A percentile compares a stretch with the other conserved stretches of the same genome.
Conservation (phyloP, 257 asterid genomes). For the Penstemon davidsonii region DNA sequence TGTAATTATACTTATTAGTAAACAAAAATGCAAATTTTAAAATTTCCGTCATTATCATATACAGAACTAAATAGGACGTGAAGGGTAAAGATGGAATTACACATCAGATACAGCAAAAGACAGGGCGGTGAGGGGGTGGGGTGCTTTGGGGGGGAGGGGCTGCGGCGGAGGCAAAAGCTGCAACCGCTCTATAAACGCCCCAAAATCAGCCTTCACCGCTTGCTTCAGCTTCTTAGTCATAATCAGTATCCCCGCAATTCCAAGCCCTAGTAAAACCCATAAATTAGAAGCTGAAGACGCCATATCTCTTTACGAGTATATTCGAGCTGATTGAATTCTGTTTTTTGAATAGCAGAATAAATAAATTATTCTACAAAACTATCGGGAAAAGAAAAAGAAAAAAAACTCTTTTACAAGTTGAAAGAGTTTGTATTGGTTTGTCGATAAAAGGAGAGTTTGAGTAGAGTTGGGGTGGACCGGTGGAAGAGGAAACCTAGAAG, state of each 20-base stretch:
- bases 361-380: not conserved
- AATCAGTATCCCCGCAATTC: conserved; percentile 85
- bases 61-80: too few relatives aligned
- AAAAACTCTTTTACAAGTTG: not conserved
- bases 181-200: conserved; percentile 82
- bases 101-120: conserved; percentile 87
- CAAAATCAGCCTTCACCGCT: conserved; percentile 77
- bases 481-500: conserved; percentile 30
- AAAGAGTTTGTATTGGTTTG: not conserved
- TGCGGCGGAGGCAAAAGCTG: conserved; percentile 99
- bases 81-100: conserved; percentile 42
- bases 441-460: not conserved
- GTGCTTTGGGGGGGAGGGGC: conserved; percentile 97
- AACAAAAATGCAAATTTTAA: too few relatives aligned
- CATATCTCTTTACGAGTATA: conserved; percentile 38
- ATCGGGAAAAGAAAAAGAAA: not conserved
- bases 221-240: conserved; percentile 82
- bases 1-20: too few relatives aligned
- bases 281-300: conserved; percentile 73
- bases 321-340: not conserved
- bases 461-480: not conserved
- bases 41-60: too few relatives aligned
- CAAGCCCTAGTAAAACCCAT: conserved; percentile 91
- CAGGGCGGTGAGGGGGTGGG: conserved; percentile 88
- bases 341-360: not conserved